Evolutionary conservation across 169 alveolate species (phyloP).

Genomic region (Cryptosporidium canis): DNA sequence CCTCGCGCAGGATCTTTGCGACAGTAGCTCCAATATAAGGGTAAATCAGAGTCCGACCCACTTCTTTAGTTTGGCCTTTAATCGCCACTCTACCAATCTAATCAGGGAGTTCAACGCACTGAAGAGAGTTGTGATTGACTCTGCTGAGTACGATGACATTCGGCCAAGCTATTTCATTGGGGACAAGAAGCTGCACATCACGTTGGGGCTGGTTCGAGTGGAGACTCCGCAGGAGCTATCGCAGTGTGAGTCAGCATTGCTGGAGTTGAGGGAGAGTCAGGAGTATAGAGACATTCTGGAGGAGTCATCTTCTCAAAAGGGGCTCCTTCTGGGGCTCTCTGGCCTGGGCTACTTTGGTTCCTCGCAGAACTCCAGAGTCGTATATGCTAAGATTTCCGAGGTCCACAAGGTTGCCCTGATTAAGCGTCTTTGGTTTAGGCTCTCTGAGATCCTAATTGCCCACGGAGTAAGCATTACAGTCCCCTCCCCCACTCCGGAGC

Average conservation of each 20-base stretch:
- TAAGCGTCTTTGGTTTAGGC: slow-evolving; percentile 44
- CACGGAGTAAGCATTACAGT: background rate
- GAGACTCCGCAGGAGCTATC: slow-evolving; percentile 15
- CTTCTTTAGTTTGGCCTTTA: slow-evolving; percentile 49
- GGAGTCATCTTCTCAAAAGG: background rate
- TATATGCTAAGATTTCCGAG: slow-evolving; percentile 16
- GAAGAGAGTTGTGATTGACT: background rate
- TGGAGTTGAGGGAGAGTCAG: background rate
- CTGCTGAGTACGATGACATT: slow-evolving; percentile 39
- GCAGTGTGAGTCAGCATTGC: background rate
- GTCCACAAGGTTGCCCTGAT: slow-evolving; percentile 1
- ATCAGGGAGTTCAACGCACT: slow-evolving; percentile 6
- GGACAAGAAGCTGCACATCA: slow-evolving; percentile 35
- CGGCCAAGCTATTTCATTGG: slow-evolving; percentile 34
- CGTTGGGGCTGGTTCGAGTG: slow-evolving; percentile 39
- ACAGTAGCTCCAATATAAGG: background rate
- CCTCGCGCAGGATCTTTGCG: background rate
- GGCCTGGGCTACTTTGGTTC: slow-evolving; percentile 49
- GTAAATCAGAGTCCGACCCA: slow-evolving; percentile 48
- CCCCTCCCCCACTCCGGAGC: background rate
- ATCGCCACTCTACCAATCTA: slow-evolving; percentile 5
- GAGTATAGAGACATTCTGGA: slow-evolving; percentile 1
- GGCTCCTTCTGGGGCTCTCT: slow-evolving; percentile 11
- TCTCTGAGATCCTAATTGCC: background rate
- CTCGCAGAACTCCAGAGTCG: slow-evolving; percentile 14